Evolutionary conservation across 2,329 filamentous ascomycete genomes (phyloP).

Genomic region (Neonectria sp.): DNA sequence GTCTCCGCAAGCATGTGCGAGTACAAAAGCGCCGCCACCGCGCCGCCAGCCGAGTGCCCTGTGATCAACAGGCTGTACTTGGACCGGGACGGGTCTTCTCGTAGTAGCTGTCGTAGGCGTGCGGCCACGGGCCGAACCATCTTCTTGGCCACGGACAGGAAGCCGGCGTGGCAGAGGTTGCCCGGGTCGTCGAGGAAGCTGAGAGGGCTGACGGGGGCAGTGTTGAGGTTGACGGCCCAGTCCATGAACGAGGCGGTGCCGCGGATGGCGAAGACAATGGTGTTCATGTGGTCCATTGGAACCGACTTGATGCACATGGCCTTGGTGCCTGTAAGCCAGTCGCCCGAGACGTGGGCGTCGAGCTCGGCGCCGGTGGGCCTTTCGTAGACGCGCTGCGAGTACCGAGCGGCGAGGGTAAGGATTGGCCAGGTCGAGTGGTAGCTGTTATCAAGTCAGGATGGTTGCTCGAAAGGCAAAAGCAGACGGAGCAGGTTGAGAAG

Average conservation of each 20-base stretch:
- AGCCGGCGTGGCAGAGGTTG: slow-evolving; percentile 87
- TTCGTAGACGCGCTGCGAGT: slow-evolving; percentile 82
- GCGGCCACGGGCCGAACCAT: slow-evolving; percentile 83
- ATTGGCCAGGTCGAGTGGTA: slow-evolving; percentile 84
- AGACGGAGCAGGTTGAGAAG: not conserved
- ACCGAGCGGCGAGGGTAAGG: slow-evolving; percentile 83
- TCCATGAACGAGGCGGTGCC: slow-evolving; percentile 87
- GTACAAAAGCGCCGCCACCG: slow-evolving; percentile 85
- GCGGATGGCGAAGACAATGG: slow-evolving; percentile 87
- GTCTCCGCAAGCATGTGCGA: slow-evolving; percentile 81
- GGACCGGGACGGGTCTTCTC: slow-evolving; percentile 78
- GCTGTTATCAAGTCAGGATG: slow-evolving; percentile 53
- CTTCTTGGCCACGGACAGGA: slow-evolving; percentile 80
- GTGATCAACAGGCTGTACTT: slow-evolving; percentile 84
- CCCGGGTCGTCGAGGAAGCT: slow-evolving; percentile 83
- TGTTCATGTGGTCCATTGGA: slow-evolving; percentile 82
- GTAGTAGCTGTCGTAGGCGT: slow-evolving; percentile 77
- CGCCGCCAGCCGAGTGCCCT: slow-evolving; percentile 89
- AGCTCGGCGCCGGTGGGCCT: slow-evolving; percentile 74
- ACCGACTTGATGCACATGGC: slow-evolving; percentile 89
- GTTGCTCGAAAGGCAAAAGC: not conserved
- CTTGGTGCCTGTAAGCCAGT: slow-evolving; percentile 83
- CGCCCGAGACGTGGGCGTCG: slow-evolving; percentile 78
- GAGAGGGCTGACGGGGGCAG: slow-evolving; percentile 74
- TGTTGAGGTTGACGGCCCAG: slow-evolving; percentile 87